These are phyloP conservation scores for Aspergillus sp. DNA, from an alignment of 2,329 filamentous ascomycete genomes.

Conservation along the genomic window DNA sequence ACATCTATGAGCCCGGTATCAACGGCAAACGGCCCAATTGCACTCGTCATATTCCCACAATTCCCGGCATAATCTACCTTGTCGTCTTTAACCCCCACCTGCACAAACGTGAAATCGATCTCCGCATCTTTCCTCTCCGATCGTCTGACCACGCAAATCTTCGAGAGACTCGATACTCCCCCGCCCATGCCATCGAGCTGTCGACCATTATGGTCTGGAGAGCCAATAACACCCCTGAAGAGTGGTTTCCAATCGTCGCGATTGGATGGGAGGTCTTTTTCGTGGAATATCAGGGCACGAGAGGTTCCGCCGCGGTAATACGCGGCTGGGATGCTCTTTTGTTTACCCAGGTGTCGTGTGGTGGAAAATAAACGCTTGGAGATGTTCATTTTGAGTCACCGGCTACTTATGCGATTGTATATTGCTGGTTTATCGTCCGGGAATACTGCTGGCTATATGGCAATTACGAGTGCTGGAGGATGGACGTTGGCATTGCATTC, in stretches of 20 bases:
- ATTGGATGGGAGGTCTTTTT: slow-evolving; percentile 43
- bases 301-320: slow-evolving; percentile 65
- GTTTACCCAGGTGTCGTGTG: not conserved
- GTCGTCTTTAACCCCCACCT: slow-evolving; percentile 56
- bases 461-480: too few species aligned
- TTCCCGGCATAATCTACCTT: slow-evolving; percentile 61
- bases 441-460: too few species aligned
- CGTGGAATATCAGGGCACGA: slow-evolving; percentile 54
- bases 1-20: slow-evolving; percentile 44
- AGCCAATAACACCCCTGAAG: slow-evolving; percentile 55
- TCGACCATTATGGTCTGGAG: slow-evolving; percentile 58
- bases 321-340: slow-evolving; percentile 39
- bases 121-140: slow-evolving; percentile 45
- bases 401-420: not conserved
- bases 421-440: not conserved
- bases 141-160: slow-evolving; percentile 59
- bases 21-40: slow-evolving; percentile 59
- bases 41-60: slow-evolving; percentile 64
- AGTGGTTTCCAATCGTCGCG: slow-evolving; percentile 44
- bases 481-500: too few species aligned
- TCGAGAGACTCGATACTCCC: slow-evolving; percentile 61
- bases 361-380: not conserved
- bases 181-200: slow-evolving; percentile 67
- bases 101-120: slow-evolving; percentile 64
- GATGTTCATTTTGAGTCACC: not conserved